A percentile compares a stretch with the other conserved stretches of the same genome.
Evolutionary conservation across 2,329 filamentous ascomycete species (phyloP).

Genomic region (Aspergillus brasiliensis): DNA sequence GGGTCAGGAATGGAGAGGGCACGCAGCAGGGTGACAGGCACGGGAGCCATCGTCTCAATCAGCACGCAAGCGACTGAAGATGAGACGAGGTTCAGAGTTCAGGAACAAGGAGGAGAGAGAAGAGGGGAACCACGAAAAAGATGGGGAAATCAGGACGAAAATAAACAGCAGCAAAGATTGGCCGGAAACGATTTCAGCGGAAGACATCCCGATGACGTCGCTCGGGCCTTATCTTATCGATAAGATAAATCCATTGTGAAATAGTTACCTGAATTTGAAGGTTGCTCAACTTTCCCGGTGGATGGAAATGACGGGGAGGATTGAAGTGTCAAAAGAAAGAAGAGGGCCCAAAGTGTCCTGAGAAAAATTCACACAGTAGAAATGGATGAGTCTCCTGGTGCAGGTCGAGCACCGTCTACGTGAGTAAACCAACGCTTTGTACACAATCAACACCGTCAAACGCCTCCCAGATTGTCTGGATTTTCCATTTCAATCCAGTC

Average conservation of each 20-base stretch:
- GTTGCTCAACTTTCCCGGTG: not conserved
- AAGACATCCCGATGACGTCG: conserved; percentile 10
- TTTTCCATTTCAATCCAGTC: not conserved
- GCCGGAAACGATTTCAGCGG: not conserved
- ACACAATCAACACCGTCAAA: not conserved
- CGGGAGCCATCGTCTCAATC: conserved; percentile 30
- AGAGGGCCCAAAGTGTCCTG: no score
- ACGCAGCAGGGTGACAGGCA: conserved; percentile 38
- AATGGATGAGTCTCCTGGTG: not conserved
- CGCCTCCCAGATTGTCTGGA: conserved; percentile 1
- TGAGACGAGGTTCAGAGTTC: not conserved
- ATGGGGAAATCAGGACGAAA: not conserved
- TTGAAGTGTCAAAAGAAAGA: no score
- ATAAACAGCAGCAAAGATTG: not conserved
- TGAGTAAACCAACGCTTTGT: not conserved
- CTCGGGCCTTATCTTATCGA: not conserved
- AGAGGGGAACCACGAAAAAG: not conserved
- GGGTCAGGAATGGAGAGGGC: conserved; percentile 41
- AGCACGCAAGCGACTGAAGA: not conserved
- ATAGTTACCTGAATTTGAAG: no score
- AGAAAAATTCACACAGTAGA: no score
- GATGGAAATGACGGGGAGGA: not conserved
- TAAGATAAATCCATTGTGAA: not conserved
- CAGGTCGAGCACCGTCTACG: not conserved
- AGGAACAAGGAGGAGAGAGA: not conserved